Base-by-base conservation (phyloP, 1,139 yeast species). In the Candida sojae region DNA sequence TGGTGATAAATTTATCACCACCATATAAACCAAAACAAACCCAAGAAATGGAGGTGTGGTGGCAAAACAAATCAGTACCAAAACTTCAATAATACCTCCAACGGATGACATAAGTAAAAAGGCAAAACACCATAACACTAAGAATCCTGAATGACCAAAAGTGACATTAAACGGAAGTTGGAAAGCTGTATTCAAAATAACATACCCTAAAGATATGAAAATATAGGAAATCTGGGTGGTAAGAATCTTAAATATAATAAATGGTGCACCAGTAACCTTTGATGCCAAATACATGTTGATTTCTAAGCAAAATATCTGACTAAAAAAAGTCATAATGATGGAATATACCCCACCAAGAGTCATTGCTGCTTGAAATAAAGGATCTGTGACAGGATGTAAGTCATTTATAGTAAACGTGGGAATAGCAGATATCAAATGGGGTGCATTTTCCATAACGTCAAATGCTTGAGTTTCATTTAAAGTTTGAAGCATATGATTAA, bases 51-150 rank as follows among this genome's bases (percentile, higher is more conserved):
- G 77, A 1, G 76, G 77, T 44, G 71, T 67, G 12, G 66, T 45
- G 0, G 75, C 68, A 48, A 75, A 68, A 11, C 71, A 58, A 13
- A 74, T 48, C 45, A 78, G 53, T 0, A 74, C 73, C 41, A 69
- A 60, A 34, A 71, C 70, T 58, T 80, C 83, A 51, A 77, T 75
- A 10, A 77, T 64, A 30, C 81, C 75, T 31, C 84, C 85, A 44
- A 79, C 67, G 0, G 83, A 77, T 1, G 79, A 66, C 73, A 79
- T 76, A 8, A 75, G 63, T 48, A 80, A 59, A 55, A 60, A 80
- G 0, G 73, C 66, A 48, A 73, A 57, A 72, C 82, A 66, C 91
- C 91, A 86, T 53, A 77, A 78, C 1, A 85, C 80, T 38, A 84
- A 66, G 60, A 85, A 86, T 0, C 91, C 91, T 5, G 78, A 73